A percentile compares a stretch with the other conserved stretches of the same genome.
phyloP scores from a whole-genome alignment of 2,329 filamentous ascomycete species.

The Ustilaginoidea virens region DNA sequence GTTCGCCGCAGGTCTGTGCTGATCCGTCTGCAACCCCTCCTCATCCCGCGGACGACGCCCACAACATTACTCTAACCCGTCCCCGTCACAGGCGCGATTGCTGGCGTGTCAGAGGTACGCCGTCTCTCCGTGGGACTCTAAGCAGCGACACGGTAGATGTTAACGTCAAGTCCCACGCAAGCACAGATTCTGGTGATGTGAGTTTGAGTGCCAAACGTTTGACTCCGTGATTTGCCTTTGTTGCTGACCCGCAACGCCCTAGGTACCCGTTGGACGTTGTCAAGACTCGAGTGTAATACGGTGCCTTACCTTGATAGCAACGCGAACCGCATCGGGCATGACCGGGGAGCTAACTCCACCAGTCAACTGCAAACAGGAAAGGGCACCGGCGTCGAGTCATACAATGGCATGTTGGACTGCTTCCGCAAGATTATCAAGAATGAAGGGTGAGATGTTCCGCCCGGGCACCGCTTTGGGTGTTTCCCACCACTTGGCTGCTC shows the following conservation, averaged over 20 bases:
- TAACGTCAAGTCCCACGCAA: no score
- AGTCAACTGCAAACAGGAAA: constrained; percentile 78
- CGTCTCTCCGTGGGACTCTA: not conserved
- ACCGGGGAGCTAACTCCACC: constrained; percentile 12
- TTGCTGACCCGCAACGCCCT: constrained; percentile 5
- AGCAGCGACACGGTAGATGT: no score
- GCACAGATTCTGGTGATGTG: constrained; percentile 78
- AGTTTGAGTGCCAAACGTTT: constrained; percentile 14
- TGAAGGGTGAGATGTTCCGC: constrained; percentile 55
- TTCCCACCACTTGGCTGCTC: no score
- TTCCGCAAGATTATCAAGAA: constrained; percentile 93
- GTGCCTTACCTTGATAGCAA: no score
- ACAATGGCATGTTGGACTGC: constrained; percentile 97
- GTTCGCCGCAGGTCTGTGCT: constrained; percentile 67
- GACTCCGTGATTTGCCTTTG: no score
- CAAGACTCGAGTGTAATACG: constrained; percentile 96
- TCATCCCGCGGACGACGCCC: no score
- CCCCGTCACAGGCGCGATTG: constrained; percentile 65
- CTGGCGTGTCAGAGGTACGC: constrained; percentile 86
- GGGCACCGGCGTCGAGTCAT: constrained; percentile 60
- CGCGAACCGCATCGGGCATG: no score
- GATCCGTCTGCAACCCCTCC: constrained; percentile 9
- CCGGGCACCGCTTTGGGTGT: no score
- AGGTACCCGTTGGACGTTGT: constrained; percentile 99
- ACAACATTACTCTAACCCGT: no score